phyloP scores from a whole-genome alignment of 108 stramenopile genomes.

The Nitzschia sp. region DNA sequence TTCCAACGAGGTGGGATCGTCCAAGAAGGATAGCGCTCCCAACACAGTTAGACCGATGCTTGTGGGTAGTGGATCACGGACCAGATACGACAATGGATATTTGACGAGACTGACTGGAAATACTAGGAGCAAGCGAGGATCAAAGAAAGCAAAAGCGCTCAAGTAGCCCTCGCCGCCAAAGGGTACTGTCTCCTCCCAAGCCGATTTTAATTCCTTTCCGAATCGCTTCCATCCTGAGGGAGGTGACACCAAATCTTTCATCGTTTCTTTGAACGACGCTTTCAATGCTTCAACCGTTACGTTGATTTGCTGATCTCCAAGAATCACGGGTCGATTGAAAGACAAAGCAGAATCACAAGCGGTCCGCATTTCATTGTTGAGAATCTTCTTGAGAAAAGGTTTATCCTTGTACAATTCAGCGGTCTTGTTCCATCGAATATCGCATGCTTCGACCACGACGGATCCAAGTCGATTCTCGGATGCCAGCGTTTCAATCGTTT shows the following conservation, averaged over 20 bases:
- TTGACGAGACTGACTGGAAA: constrained; percentile 57
- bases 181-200: constrained; percentile 49
- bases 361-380: constrained; percentile 65
- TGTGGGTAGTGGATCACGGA: constrained; percentile 48
- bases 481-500: constrained; percentile 44
- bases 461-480: constrained; percentile 42
- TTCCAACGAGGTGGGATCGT: neutral
- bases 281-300: constrained; percentile 49
- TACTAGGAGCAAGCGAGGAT: constrained; percentile 49
- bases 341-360: constrained; percentile 50
- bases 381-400: constrained; percentile 35
- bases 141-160: constrained; percentile 54
- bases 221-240: constrained; percentile 52
- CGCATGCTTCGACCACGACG: constrained; percentile 66
- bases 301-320: constrained; percentile 73
- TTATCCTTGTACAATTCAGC: constrained; percentile 28
- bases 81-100: constrained; percentile 60
- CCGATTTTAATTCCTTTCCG: constrained; percentile 24
- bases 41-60: constrained; percentile 22
- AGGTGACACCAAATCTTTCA: constrained; percentile 12
- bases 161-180: constrained; percentile 42
- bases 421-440: constrained; percentile 66
- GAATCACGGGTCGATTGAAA: constrained; percentile 56
- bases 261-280: constrained; percentile 45
- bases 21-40: constrained; percentile 21